Conservation (phyloP, 164 flowering plant genomes). For the Magnolia sinica region DNA sequence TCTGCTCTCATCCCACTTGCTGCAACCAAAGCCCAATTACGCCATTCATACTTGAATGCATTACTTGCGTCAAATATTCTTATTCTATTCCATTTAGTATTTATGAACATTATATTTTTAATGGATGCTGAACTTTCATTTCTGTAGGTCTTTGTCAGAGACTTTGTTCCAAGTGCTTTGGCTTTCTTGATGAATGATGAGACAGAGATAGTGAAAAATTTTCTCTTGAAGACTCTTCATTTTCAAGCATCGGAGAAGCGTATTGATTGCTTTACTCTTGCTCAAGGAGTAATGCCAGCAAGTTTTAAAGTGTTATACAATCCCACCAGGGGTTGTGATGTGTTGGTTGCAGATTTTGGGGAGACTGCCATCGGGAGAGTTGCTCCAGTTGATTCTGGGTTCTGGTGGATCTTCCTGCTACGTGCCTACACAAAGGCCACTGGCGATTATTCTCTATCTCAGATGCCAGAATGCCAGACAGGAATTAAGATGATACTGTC, state of each 20-base stretch:
- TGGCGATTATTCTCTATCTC: constrained; percentile 26
- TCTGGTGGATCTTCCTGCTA: constrained; percentile 34
- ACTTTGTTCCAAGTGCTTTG: constrained; percentile 52
- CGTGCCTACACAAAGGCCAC: constrained; percentile 32
- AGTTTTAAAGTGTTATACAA: constrained; percentile 37
- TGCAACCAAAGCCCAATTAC: not conserved
- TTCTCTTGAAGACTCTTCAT: constrained; percentile 32
- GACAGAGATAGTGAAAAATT: constrained; percentile 36
- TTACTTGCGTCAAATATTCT: not conserved
- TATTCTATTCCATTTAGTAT: not conserved
- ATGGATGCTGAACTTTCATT: not conserved
- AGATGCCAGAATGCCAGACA: constrained; percentile 28
- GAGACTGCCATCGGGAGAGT: constrained; percentile 36
- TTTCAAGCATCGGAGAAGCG: constrained; percentile 38
- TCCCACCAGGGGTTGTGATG: constrained; percentile 26
- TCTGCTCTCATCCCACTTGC: too few relatives aligned
- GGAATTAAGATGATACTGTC: constrained; percentile 31
- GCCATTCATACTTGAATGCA: not conserved
- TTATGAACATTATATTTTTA: not conserved
- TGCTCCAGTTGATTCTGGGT: constrained; percentile 34
- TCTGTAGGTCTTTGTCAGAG: constrained; percentile 33
- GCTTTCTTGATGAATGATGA: constrained; percentile 50
- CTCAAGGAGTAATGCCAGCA: constrained; percentile 39
- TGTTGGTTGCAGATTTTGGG: constrained; percentile 30
- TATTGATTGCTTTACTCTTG: constrained; percentile 31